These are phyloP conservation scores for Jatropha multifida DNA, from an alignment of 441 rosid species.

Conservation along the genomic window DNA sequence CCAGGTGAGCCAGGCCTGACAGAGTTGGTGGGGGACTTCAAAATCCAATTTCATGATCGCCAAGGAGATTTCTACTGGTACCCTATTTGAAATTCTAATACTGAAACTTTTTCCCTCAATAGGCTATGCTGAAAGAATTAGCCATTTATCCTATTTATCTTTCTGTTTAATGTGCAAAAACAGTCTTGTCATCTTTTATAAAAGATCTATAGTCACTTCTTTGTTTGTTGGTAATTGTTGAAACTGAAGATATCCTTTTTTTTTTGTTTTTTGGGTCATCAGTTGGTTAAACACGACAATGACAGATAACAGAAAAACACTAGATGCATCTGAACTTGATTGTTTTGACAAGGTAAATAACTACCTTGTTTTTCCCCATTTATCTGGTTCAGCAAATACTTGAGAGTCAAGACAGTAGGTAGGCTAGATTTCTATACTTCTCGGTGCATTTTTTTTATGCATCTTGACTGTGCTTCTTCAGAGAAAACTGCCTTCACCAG, in stretches of 20 bases:
- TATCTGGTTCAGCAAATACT: not conserved
- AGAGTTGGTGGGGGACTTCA: constrained; percentile 76
- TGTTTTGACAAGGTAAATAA: constrained; percentile 77
- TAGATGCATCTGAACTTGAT: constrained; percentile 62
- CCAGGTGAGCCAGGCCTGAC: constrained; percentile 92
- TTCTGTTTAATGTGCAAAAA: constrained; percentile 15
- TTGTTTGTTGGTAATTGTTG: not conserved
- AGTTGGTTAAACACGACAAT: constrained; percentile 84
- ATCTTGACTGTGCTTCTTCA: constrained; percentile 23
- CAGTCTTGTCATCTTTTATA: not conserved
- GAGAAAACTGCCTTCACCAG: constrained; percentile 76
- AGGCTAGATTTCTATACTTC: not conserved
- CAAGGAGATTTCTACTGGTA: constrained; percentile 95
- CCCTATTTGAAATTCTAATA: not conserved
- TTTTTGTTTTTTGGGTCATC: constrained; percentile 20
- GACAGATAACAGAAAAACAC: constrained; percentile 67
- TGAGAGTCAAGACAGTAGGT: not conserved
- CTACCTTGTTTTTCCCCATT: not conserved
- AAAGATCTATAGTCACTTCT: not conserved
- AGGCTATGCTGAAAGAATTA: constrained; percentile 14
- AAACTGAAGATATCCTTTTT: not conserved
- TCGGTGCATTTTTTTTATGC: constrained; percentile 9
- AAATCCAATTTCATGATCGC: constrained; percentile 76
- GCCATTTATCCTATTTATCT: constrained; percentile 2
- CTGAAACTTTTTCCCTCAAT: not conserved